Evolutionary conservation across 352 stramenopile genomes (phyloP).

Genomic region (Globisporangium rhizosaccharum): DNA sequence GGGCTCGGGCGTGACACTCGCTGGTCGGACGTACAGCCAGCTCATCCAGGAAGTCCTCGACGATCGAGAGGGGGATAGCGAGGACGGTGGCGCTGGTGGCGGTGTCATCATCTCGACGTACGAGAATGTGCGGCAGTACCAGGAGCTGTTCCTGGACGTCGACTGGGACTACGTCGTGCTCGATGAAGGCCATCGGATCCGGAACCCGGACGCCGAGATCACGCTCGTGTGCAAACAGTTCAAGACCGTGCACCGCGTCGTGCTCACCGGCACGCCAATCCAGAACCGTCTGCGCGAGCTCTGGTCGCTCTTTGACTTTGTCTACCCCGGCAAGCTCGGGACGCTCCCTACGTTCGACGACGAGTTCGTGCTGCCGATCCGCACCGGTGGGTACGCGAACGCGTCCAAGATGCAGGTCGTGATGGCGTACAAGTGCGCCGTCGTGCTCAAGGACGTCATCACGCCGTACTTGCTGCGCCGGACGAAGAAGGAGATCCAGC

Average conservation of each 20-base stretch:
- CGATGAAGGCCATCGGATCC: conserved; percentile 98
- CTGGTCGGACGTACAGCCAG: conserved; percentile 40
- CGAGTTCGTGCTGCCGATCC: conserved; percentile 97
- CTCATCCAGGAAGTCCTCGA: conserved; percentile 63
- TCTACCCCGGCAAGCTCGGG: conserved; percentile 96
- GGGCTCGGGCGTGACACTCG: conserved; percentile 44
- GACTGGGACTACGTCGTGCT: conserved; percentile 97
- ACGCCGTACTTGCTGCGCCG: conserved; percentile 94
- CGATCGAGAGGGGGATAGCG: conserved; percentile 8
- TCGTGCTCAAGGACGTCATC: conserved; percentile 96
- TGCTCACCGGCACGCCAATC: conserved; percentile 90
- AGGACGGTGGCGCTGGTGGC: conserved; percentile 21
- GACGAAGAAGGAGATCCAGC: conserved; percentile 93
- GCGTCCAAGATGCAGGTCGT: conserved; percentile 93
- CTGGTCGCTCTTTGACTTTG: conserved; percentile 99
- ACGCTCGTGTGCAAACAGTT: conserved; percentile 93
- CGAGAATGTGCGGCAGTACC: conserved; percentile 91
- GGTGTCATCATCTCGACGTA: conserved; percentile 97
- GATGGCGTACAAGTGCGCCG: conserved; percentile 95
- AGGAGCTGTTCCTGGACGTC: conserved; percentile 86
- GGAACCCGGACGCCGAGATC: conserved; percentile 97
- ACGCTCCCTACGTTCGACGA: conserved; percentile 97
- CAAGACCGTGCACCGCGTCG: conserved; percentile 87
- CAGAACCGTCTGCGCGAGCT: conserved; percentile 96
- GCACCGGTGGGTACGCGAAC: conserved; percentile 90